Percentiles rank a stretch among this genome's conserved stretches.
Evolutionary conservation across 2,329 filamentous ascomycete species (phyloP).

Genomic region (Stagonosporopsis cucurbitacearum): DNA sequence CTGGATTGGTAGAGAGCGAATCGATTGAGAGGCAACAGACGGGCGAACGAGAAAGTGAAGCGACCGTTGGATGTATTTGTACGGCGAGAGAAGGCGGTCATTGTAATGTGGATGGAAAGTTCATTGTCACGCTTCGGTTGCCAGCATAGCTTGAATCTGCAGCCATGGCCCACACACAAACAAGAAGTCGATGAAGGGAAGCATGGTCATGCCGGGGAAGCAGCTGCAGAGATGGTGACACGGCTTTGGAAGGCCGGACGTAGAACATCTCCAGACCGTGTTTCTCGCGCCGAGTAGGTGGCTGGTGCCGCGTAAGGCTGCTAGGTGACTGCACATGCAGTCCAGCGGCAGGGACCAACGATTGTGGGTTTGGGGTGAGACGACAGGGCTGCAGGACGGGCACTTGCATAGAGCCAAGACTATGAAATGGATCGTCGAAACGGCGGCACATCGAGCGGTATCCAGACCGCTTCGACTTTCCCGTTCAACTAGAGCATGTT

Average conservation of each 20-base stretch:
- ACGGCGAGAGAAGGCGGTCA: conserved; percentile 26
- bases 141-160: conserved; percentile 41
- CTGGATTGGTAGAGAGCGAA: conserved; percentile 28
- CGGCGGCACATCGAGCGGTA: conserved; percentile 16
- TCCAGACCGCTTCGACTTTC: conserved; percentile 2
- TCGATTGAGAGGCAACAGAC: conserved; percentile 17
- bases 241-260: conserved; percentile 20
- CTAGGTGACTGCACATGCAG: conserved; percentile 13
- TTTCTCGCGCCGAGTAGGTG: conserved; percentile 23
- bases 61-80: conserved; percentile 42
- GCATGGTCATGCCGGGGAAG: conserved; percentile 19
- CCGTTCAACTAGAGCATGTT: too few relatives aligned
- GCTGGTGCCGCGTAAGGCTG: conserved; percentile 29
- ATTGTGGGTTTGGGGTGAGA: conserved; percentile 22
- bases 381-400: conserved; percentile 27
- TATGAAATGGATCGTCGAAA: conserved; percentile 13
- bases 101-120: conserved; percentile 32
- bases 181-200: conserved; percentile 26
- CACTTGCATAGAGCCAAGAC: conserved; percentile 31
- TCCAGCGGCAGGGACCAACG: conserved; percentile 32
- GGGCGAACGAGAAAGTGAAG: conserved; percentile 40
- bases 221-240: conserved; percentile 23
- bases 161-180: conserved; percentile 25
- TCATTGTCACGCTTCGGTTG: conserved; percentile 46
- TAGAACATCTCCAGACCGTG: conserved; percentile 18